A percentile compares a stretch with the other conserved stretches of the same genome.
These are phyloP conservation scores for Paecilomyces formosus DNA, from an alignment of 2,329 filamentous ascomycete species.

Conservation along the genomic window DNA sequence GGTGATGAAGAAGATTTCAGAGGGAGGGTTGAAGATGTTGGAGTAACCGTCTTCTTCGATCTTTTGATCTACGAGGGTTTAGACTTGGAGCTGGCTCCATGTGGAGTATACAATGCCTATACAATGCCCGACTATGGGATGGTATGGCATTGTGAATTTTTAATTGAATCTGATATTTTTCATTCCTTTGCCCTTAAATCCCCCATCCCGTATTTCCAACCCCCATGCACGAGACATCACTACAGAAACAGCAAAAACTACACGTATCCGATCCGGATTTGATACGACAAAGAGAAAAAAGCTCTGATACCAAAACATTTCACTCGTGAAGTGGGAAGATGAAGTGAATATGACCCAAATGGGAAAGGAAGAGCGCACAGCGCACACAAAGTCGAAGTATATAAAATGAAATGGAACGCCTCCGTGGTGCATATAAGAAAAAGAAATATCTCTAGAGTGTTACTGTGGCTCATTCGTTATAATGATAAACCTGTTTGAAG, in stretches of 20 bases:
- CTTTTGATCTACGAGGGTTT: no score
- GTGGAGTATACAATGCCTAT: no score
- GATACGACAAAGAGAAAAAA: background rate
- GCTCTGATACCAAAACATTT: background rate
- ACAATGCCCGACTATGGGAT: no score
- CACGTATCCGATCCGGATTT: background rate
- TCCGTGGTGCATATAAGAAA: background rate
- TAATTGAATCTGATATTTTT: no score
- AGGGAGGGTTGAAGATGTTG: background rate
- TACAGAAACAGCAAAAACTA: background rate
- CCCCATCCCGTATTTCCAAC: no score
- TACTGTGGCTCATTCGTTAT: conserved; percentile 60
- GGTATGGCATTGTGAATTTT: no score
- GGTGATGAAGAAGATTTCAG: conserved; percentile 1
- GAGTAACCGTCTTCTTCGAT: background rate
- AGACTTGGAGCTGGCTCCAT: no score
- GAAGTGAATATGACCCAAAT: background rate
- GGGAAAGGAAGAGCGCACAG: background rate
- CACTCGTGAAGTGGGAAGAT: background rate
- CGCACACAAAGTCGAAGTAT: background rate
- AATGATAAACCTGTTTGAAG: conserved; percentile 66
- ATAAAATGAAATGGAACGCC: background rate
- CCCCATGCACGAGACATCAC: no score
- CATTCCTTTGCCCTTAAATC: no score
- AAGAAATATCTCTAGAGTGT: background rate